Evolutionary conservation across 441 rosid genomes (phyloP), one percentile per base, ranked within the genome.

Genomic region (Populus trichocarpa): DNA sequence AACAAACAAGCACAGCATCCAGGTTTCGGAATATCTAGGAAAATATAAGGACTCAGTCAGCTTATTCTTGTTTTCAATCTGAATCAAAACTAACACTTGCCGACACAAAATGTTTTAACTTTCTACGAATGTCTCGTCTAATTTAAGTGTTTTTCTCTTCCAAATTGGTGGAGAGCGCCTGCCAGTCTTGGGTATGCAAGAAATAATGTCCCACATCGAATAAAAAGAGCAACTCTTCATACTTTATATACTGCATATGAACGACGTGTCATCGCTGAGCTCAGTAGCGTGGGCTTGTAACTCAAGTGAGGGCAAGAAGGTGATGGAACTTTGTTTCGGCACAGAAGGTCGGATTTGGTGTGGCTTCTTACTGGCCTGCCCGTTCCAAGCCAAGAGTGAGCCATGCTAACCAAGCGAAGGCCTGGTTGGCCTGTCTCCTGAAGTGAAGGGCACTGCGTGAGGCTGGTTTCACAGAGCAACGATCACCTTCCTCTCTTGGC

Each of bases 381-480:
- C 81, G 10, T 12, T 67, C 46, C 73, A 73, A 78, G 73, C 63
- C 9, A 32, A 0, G 81, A 73, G 81, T 6, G 73, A 7, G 11
- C 20, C 0, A 6, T 0, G 77, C 0, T 7, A 1, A 0, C 1
- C 22, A 0, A 0, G 14, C 40, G 81, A 78, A 72, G 6, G 73
- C 30, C 2, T 0, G 61, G 18, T 2, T 3, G 12, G 20, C 42
- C 0, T 36, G 33, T 13, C 2, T 36, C 73, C 23, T 73, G 14
- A 2, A 78, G 42, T 0, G 63, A 61, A 53, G 81, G 72, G 20
- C 1, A 72, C 20, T 0, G 81, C 81, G 76, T 35, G 5, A 78
- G 81, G 81, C 77, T 77, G 75, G 79, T 0, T 70, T 70, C 70
- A 77, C 79, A 70, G 79, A 77, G 75, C 79, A 77, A 64, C 72